phyloP scores from a whole-genome alignment of 2,329 filamentous ascomycete species.

The Penicillium sp. region DNA sequence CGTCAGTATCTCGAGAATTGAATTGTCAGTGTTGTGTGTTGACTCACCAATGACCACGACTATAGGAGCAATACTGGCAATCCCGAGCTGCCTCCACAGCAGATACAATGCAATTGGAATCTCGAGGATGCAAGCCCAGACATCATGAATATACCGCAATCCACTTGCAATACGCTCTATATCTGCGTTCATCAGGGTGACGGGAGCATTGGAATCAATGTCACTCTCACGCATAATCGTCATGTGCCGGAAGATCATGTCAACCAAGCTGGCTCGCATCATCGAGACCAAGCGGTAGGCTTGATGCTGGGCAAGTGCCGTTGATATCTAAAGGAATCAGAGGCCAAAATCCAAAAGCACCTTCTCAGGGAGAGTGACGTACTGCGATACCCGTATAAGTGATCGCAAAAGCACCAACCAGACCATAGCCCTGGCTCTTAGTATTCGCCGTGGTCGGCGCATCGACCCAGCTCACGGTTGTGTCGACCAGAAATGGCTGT shows the following conservation, averaged over 20 bases:
- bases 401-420: conserved; percentile 4
- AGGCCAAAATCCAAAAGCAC: neutral
- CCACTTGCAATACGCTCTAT: conserved; percentile 3
- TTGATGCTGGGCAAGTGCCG: conserved; percentile 2
- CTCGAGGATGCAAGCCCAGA: conserved; percentile 7
- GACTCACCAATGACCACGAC: neutral
- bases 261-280: neutral
- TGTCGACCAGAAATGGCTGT: conserved; percentile 24
- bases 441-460: conserved; percentile 5
- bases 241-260: neutral
- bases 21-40: neutral
- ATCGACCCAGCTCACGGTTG: conserved; percentile 15
- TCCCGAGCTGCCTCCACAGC: conserved; percentile 3
- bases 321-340: neutral
- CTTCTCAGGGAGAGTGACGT: neutral
- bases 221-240: neutral
- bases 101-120: conserved; percentile 4
- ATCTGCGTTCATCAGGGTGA: conserved; percentile 10
- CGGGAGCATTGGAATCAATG: neutral
- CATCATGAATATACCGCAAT: neutral
- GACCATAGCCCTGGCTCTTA: conserved; percentile 3
- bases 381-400: neutral
- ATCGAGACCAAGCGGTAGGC: conserved; percentile 2
- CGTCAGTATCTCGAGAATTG: neutral
- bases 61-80: conserved; percentile 1